These are phyloP conservation scores for Endothia cerciana DNA, from an alignment of 2,329 filamentous ascomycete species.

Conservation along the genomic window DNA sequence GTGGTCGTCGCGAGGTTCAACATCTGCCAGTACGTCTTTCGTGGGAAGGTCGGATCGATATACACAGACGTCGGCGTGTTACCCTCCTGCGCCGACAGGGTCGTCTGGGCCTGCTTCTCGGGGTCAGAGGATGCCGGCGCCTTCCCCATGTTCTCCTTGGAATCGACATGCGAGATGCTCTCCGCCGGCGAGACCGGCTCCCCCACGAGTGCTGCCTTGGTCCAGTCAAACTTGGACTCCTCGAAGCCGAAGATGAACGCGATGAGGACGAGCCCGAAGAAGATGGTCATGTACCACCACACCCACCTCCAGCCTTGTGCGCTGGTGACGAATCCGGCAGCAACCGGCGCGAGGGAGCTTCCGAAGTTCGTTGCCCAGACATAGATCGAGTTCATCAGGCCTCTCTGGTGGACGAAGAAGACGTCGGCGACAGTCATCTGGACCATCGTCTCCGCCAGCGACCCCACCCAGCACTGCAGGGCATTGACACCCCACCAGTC, in stretches of 20 bases:
- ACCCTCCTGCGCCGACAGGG: background rate
- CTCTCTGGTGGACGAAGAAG: conserved; percentile 53
- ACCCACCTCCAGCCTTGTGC: conserved; percentile 30
- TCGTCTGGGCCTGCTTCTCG: conserved; percentile 20
- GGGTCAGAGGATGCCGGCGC: conserved; percentile 10
- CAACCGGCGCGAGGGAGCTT: conserved; percentile 31
- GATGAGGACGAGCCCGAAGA: conserved; percentile 24
- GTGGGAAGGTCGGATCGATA: conserved; percentile 23
- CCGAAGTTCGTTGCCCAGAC: conserved; percentile 43
- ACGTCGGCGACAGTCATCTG: conserved; percentile 53
- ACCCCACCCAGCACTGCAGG: conserved; percentile 48
- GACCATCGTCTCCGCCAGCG: conserved; percentile 47
- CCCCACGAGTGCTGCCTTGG: conserved; percentile 14
- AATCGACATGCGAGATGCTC: background rate
- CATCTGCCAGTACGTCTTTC: conserved; percentile 27
- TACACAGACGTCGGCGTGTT: conserved; percentile 1
- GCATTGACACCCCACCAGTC: conserved; percentile 50
- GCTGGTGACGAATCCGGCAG: conserved; percentile 27
- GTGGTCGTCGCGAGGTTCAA: conserved; percentile 27
- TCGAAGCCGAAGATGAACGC: conserved; percentile 28
- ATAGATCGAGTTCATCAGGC: conserved; percentile 51
- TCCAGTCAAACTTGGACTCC: conserved; percentile 30
- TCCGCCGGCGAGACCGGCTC: background rate
- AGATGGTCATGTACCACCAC: conserved; percentile 29
- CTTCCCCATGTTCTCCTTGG: background rate